Conservation (phyloP, 192 early-diverging fungal genomes). For the Diversispora eburnea region DNA sequence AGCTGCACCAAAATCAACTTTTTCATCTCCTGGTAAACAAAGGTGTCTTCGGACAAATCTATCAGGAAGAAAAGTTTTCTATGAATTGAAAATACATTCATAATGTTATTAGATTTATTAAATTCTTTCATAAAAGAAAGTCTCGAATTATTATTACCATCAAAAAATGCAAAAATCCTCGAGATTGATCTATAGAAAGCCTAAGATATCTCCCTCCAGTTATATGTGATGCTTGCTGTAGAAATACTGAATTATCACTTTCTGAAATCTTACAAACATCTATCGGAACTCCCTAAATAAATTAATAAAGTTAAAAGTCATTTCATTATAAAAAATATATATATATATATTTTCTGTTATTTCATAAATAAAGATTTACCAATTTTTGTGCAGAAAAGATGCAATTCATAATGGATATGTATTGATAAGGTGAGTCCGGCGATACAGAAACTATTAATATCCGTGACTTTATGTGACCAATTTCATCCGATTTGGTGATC, state of each 20-base stretch:
- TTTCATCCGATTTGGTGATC: conserved; percentile 51
- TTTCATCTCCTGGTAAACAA: conserved; percentile 67
- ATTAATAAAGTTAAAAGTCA: background rate
- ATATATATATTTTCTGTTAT: background rate
- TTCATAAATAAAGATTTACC: conserved; percentile 40
- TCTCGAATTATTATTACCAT: conserved; percentile 56
- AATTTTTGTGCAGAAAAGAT: conserved; percentile 95
- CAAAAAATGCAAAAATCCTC: conserved; percentile 78
- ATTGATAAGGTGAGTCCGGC: conserved; percentile 81
- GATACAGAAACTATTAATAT: conserved; percentile 86
- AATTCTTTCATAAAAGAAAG: background rate
- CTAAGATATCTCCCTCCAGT: conserved; percentile 82
- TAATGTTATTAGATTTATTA: background rate
- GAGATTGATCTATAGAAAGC: conserved; percentile 52
- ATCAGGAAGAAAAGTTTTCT: conserved; percentile 81
- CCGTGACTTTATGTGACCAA: conserved; percentile 62
- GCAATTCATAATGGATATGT: conserved; percentile 96
- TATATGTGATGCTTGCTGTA: conserved; percentile 90
- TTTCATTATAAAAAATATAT: background rate
- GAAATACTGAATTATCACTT: conserved; percentile 71
- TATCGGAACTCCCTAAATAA: conserved; percentile 70
- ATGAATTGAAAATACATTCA: background rate
- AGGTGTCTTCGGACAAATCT: conserved; percentile 68
- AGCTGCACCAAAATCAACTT: conserved; percentile 89
- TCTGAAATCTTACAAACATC: conserved; percentile 86